These are phyloP conservation scores for Termitomyces sp. DNA, from an alignment of 768 basidiomycete species.

Conservation along the genomic window DNA sequence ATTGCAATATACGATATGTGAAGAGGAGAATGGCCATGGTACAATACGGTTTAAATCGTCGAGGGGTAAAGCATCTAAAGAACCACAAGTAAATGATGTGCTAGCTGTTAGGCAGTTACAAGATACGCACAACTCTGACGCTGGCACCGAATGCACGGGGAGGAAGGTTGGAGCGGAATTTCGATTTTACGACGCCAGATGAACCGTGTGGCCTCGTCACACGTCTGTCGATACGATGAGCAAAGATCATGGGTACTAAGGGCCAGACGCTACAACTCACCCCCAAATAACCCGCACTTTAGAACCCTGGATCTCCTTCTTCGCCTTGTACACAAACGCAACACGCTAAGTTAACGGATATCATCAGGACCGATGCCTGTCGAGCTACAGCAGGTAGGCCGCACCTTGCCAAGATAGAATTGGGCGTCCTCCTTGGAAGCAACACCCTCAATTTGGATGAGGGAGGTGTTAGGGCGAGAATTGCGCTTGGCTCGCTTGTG, in stretches of 20 bases:
- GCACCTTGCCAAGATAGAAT: conserved; percentile 98
- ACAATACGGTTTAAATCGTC: conserved; percentile 53
- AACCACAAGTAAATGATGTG: conserved; percentile 3
- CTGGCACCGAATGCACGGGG: conserved; percentile 91
- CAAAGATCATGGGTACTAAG: background rate
- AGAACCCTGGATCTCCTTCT: conserved; percentile 89
- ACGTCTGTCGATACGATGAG: conserved; percentile 43
- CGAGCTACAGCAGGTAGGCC: conserved; percentile 13
- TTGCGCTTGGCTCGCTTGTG: conserved; percentile 99
- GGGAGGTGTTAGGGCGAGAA: conserved; percentile 90
- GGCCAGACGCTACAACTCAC: conserved; percentile 35
- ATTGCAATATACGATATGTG: conserved; percentile 38
- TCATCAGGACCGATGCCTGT: background rate
- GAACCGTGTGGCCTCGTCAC: conserved; percentile 92
- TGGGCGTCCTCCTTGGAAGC: conserved; percentile 89
- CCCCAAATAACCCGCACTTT: conserved; percentile 99
- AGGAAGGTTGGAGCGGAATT: conserved; percentile 94
- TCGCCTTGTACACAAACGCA: conserved; percentile 97
- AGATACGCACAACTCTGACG: conserved; percentile 75
- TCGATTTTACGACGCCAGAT: conserved; percentile 94
- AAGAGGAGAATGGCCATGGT: conserved; percentile 27
- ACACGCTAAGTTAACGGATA: conserved; percentile 57
- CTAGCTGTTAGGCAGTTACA: background rate
- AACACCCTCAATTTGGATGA: conserved; percentile 97
- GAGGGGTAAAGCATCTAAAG: conserved; percentile 89